Evolutionary conservation across 768 basidiomycete genomes (phyloP).

Genomic region (Jaapia argillacea): DNA sequence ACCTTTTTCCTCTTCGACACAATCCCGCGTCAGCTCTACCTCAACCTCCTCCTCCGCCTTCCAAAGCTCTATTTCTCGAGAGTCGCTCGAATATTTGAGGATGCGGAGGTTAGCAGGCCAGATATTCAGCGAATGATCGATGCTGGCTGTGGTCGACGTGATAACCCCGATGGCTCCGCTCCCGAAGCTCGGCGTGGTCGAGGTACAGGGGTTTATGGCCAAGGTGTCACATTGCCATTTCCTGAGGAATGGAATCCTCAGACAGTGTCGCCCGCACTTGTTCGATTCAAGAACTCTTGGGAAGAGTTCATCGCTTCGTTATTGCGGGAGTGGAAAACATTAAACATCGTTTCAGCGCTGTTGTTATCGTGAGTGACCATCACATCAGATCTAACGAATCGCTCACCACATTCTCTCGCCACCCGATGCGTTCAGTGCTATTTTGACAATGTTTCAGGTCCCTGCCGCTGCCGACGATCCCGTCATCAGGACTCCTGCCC

Average conservation of each 20-base stretch:
- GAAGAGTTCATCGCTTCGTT: slow-evolving; percentile 63
- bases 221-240: slow-evolving; percentile 15
- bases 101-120: slow-evolving; percentile 67
- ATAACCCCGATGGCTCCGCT: neutral
- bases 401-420: neutral
- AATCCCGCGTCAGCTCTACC: slow-evolving; percentile 32
- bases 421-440: slow-evolving; percentile 32
- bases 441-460: slow-evolving; percentile 59
- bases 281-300: slow-evolving; percentile 59
- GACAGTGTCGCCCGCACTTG: slow-evolving; percentile 50
- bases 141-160: slow-evolving; percentile 10
- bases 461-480: slow-evolving; percentile 43
- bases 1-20: slow-evolving; percentile 23
- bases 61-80: slow-evolving; percentile 75
- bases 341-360: slow-evolving; percentile 65
- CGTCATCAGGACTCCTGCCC: slow-evolving; percentile 47
- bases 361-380: slow-evolving; percentile 31
- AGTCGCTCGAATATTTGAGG: slow-evolving; percentile 66
- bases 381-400: neutral
- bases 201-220: neutral
- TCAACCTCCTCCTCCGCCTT: slow-evolving; percentile 48
- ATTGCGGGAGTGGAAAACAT: slow-evolving; percentile 67
- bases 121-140: slow-evolving; percentile 44
- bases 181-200: neutral
- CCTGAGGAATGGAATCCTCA: slow-evolving; percentile 29